These are phyloP conservation scores for Warburgia ugandensis DNA, from an alignment of 164 flowering plant species.

Conservation along the genomic window DNA sequence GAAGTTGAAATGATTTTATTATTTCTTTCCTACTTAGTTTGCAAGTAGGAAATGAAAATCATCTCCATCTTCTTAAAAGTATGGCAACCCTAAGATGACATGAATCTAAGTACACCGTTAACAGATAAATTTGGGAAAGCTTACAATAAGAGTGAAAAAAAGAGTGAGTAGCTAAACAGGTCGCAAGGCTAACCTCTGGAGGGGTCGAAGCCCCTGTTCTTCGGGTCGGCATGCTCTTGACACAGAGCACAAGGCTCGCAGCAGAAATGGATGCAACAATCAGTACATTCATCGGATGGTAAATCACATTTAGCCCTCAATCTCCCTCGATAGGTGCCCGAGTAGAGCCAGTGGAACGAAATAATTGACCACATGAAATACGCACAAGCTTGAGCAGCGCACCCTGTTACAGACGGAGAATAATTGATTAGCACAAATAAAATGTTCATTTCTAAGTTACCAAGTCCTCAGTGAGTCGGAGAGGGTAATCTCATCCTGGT, in stretches of 20 bases:
- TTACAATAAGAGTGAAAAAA: no score
- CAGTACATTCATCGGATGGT: constrained; percentile 18
- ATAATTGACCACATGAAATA: constrained; percentile 12
- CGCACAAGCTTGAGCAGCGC: constrained; percentile 9
- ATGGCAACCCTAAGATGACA: no score
- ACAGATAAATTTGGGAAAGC: no score
- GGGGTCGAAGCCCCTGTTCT: constrained; percentile 24
- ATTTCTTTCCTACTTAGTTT: no score
- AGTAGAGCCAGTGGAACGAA: constrained; percentile 19
- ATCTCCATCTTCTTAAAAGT: no score
- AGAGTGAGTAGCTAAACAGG: no score
- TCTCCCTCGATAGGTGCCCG: constrained; percentile 22
- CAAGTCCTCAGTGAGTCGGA: not conserved
- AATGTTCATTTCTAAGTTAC: not conserved
- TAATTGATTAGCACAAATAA: not conserved
- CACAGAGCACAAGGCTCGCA: constrained; percentile 33
- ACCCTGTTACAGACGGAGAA: constrained; percentile 10
- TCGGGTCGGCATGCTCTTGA: constrained; percentile 29
- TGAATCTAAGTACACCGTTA: no score
- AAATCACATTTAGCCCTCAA: constrained; percentile 19
- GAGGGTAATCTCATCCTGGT: not conserved
- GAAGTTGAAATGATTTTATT: no score
- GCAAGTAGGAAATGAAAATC: no score
- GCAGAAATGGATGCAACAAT: constrained; percentile 26
- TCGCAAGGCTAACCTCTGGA: constrained; percentile 21